A percentile compares a stretch with the other conserved stretches of the same genome.
Evolutionary conservation across 2,329 filamentous ascomycete species (phyloP).

Genomic region (Hymenoscyphus fructigenus): DNA sequence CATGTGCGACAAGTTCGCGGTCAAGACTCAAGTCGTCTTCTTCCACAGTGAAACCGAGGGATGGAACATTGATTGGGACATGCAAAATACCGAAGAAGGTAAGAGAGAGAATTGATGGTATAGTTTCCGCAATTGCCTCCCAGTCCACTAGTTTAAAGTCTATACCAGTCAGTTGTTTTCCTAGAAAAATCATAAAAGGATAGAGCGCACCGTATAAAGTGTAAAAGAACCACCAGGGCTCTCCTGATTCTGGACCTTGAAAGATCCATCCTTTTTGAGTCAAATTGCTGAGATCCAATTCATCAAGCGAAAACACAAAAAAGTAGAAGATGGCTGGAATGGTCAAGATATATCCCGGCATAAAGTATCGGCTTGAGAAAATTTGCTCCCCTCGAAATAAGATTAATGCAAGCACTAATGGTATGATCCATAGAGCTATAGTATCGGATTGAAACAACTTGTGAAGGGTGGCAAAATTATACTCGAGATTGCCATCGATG

Average conservation of each 20-base stretch:
- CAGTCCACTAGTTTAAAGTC: conserved; percentile 81
- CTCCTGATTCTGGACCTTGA: conserved; percentile 74
- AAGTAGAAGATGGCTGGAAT: conserved; percentile 79
- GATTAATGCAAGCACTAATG: conserved; percentile 71
- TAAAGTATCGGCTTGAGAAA: conserved; percentile 77
- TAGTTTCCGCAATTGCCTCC: conserved; percentile 76
- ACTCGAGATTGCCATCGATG: conserved; percentile 80
- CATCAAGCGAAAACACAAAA: conserved; percentile 67
- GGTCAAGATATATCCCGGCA: conserved; percentile 81
- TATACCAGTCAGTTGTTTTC: conserved; percentile 37
- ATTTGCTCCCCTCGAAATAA: conserved; percentile 76
- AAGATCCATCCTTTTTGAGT: conserved; percentile 87
- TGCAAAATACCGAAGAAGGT: conserved; percentile 98
- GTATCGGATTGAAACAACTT: conserved; percentile 74
- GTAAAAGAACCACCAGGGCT: conserved; percentile 98
- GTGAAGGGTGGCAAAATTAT: conserved; percentile 72
- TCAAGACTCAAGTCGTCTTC: conserved; percentile 93
- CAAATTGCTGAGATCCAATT: conserved; percentile 64
- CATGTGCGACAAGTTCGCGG: conserved; percentile 87
- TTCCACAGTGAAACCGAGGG: conserved; percentile 82
- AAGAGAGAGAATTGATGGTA: conserved; percentile 93
- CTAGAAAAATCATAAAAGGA: conserved; percentile 20
- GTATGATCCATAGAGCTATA: conserved; percentile 78
- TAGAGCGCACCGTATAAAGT: conserved; percentile 77
- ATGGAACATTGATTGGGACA: conserved; percentile 96